Conservation (phyloP, 2,329 filamentous ascomycete species). For the Fusarium concolor region DNA sequence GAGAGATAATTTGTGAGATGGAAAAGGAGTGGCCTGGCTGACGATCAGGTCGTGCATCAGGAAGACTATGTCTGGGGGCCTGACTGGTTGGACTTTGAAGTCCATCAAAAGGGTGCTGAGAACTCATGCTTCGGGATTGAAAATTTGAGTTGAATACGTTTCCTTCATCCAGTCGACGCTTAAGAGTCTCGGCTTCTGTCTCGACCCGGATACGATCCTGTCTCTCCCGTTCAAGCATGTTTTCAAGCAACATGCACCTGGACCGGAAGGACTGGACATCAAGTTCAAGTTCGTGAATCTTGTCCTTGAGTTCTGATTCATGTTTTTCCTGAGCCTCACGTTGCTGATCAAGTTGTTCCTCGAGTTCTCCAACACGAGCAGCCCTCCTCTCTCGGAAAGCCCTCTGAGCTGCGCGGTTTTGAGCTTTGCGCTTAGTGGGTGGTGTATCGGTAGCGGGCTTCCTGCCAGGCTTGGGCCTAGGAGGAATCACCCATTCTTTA, state of each 20-base stretch:
- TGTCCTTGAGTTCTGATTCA: conserved; percentile 68
- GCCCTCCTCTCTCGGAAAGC: conserved; percentile 90
- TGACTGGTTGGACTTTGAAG: conserved; percentile 47
- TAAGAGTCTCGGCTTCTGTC: conserved; percentile 54
- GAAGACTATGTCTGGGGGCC: conserved; percentile 45
- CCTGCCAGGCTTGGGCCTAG: conserved; percentile 87
- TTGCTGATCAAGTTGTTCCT: conserved; percentile 73
- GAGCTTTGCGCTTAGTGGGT: conserved; percentile 91
- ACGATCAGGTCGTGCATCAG: conserved; percentile 45
- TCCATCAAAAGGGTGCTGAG: conserved; percentile 45
- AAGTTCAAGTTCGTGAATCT: conserved; percentile 68
- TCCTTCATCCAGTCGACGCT: conserved; percentile 48
- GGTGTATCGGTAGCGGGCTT: conserved; percentile 95
- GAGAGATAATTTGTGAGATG: conserved; percentile 68
- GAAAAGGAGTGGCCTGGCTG: conserved; percentile 60
- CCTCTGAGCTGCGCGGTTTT: conserved; percentile 92
- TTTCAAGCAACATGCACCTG: conserved; percentile 72
- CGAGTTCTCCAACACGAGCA: conserved; percentile 81
- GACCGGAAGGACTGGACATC: conserved; percentile 75
- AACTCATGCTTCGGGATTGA: conserved; percentile 46
- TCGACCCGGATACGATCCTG: conserved; percentile 59
- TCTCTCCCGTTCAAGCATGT: conserved; percentile 70
- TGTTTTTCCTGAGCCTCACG: conserved; percentile 67
- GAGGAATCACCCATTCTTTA: conserved; percentile 88
- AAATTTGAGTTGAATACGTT: conserved; percentile 42